These are phyloP conservation scores for Strigomonas galati DNA, from an alignment of 208 protist genomes.

Conservation along the genomic window DNA sequence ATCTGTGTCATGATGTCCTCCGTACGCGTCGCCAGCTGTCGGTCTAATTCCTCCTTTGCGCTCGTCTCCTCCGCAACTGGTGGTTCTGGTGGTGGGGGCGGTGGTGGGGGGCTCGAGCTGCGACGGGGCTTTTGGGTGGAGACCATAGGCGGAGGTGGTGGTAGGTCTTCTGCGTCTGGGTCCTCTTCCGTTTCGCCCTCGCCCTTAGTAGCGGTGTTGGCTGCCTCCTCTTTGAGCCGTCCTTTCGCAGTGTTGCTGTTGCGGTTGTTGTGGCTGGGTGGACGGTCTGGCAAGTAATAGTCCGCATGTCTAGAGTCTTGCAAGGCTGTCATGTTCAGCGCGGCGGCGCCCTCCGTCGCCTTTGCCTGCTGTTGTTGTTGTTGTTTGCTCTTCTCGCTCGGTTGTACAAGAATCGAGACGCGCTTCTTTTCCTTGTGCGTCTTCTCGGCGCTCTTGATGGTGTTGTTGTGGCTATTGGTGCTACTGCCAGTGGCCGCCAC, in stretches of 20 bases:
- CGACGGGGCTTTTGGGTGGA: neutral
- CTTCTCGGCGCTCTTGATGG: neutral
- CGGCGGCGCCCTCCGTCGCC: neutral
- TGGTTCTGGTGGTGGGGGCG: too few species aligned
- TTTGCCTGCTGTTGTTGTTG: neutral
- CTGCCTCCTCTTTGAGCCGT: too few species aligned
- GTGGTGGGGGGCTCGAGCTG: too few species aligned
- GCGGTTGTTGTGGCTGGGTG: neutral
- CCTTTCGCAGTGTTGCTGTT: neutral
- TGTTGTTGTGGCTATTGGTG: neutral
- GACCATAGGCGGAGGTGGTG: neutral
- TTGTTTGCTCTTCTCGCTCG: conserved; percentile 1
- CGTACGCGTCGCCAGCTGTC: neutral
- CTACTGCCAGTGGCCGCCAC: neutral
- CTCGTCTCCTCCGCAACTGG: too few species aligned
- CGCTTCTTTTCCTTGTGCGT: neutral
- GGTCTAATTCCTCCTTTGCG: too few species aligned
- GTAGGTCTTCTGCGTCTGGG: neutral
- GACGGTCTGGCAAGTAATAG: neutral
- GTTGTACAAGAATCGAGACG: neutral
- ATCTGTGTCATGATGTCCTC: neutral
- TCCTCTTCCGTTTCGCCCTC: neutral
- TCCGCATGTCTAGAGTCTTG: conserved; percentile 2
- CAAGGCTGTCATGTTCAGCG: conserved; percentile 1
- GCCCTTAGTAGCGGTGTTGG: neutral